These are phyloP conservation scores for Protea cynaroides DNA, from an alignment of 164 flowering plant genomes.

Conservation along the genomic window DNA sequence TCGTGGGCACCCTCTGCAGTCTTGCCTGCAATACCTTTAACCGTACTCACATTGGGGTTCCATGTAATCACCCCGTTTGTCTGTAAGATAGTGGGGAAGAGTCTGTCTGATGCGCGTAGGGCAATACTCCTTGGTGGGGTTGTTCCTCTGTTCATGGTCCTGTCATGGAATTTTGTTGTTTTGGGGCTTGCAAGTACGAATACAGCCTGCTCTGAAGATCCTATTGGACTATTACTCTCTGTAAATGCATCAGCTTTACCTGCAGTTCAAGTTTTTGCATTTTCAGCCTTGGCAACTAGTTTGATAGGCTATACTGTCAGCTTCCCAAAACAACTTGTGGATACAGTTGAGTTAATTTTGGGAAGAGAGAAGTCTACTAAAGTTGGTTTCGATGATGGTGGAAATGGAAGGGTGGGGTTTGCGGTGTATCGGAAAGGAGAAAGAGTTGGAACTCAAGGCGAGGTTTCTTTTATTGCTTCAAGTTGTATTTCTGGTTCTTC, in stretches of 20 bases:
- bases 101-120: conserved; percentile 40
- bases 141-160: conserved; percentile 60
- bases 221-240: conserved; percentile 56
- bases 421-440: conserved; percentile 15
- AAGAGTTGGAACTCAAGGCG: conserved; percentile 20
- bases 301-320: conserved; percentile 63
- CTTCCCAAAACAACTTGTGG: conserved; percentile 64
- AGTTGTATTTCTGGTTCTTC: conserved; percentile 10
- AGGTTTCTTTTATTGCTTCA: conserved; percentile 23
- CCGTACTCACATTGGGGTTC: conserved; percentile 67
- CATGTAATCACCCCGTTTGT: conserved; percentile 71
- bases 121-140: conserved; percentile 57
- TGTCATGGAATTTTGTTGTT: conserved; percentile 67
- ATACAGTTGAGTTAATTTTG: conserved; percentile 39
- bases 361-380: conserved; percentile 1
- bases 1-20: conserved; percentile 45
- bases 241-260: conserved; percentile 55
- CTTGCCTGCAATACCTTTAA: conserved; percentile 57
- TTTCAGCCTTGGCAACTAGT: conserved; percentile 68
- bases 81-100: conserved; percentile 52
- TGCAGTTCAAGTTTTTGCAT: conserved; percentile 68
- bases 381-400: not conserved
- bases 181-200: conserved; percentile 46
- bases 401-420: conserved; percentile 31
- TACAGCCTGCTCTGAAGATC: conserved; percentile 23